Base-by-base conservation (phyloP, 345 rosid genomes). In the Gossypium bickii region DNA sequence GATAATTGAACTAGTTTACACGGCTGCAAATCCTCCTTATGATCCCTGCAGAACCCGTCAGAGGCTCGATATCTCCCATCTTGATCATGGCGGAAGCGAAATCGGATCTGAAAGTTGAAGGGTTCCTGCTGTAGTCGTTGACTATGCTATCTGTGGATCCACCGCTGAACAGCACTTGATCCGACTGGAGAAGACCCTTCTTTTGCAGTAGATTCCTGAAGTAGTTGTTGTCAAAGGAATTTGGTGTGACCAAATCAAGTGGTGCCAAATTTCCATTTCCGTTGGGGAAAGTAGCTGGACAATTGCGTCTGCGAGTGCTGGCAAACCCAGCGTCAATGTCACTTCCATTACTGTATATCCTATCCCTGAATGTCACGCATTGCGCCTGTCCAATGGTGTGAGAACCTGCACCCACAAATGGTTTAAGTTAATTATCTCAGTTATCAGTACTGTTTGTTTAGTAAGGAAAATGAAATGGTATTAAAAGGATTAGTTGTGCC, bases 311-410 rank as follows among this genome's bases (percentile, higher is more conserved):
- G 7, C 85, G 87, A 2, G 84, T 82, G 76, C 74, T 73, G 0
- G 89, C 80, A 44, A 88, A 90, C 29, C 84, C 81, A 2, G 82
- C 79, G 15, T 86, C 87, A 9, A 86, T 81, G 76, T 81, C 83
- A 29, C 82, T 83, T 13, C 70, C 80, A 17, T 82, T 87, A 74
- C 66, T 74, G 79, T 89, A 87, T 65, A 87, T 80, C 72, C 88
- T 80, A 11, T 43, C 72, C n/a, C 75, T 77, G 77, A 87, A 89
- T 0, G 87, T 83, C 2, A 45, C 52, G 66, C 91, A 86, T 41
- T 74, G 86, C 52, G 91, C 93, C 73, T 82, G 87, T 22, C 93
- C 89, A 15, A 89, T 77, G 10, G 91, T 84, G 43, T 89, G 91
- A 47, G 88, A 82, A 65, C 93, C 83, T 61, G 44, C 20, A 61